Conservation (phyloP, 2,329 filamentous ascomycete species). For the Xenosphaeropsis pyriputrescens region DNA sequence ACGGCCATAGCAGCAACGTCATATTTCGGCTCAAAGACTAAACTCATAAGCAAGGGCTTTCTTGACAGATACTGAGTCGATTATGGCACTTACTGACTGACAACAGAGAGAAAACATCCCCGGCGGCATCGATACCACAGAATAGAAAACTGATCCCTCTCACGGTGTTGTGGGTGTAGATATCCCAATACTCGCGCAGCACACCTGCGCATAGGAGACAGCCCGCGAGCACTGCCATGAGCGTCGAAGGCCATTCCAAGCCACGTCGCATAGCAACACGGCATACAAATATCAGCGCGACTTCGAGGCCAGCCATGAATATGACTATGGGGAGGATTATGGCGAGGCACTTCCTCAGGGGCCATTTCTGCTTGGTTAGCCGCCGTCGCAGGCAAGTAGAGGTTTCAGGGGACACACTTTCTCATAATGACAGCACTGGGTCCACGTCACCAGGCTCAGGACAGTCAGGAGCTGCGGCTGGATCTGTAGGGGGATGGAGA, state of each 20-base stretch:
- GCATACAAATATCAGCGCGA: conserved; percentile 41
- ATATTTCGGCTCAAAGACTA: conserved; percentile 39
- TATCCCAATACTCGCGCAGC: conserved; percentile 54
- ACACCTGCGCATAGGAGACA: conserved; percentile 50
- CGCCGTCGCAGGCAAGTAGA: too few species aligned
- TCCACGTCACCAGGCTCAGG: conserved; percentile 19
- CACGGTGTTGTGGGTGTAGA: conserved; percentile 49
- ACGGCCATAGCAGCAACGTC: conserved; percentile 51
- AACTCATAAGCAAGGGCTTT: neutral
- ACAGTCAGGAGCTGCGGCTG: conserved; percentile 19
- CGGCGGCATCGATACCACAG: conserved; percentile 53
- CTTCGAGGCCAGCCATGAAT: conserved; percentile 43
- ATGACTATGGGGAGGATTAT: conserved; percentile 34
- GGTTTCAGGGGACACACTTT: conserved; percentile 21
- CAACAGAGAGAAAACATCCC: conserved; percentile 51
- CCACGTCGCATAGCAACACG: conserved; percentile 14
- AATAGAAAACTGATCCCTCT: conserved; percentile 61
- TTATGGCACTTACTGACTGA: conserved; percentile 30
- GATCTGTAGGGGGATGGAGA: conserved; percentile 17
- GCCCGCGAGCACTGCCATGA: conserved; percentile 55
- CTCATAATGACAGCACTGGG: conserved; percentile 22
- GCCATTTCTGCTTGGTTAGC: conserved; percentile 22
- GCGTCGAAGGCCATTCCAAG: conserved; percentile 42
- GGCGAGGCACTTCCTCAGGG: conserved; percentile 28
- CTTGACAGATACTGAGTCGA: neutral